Base-by-base conservation (phyloP, 2,329 filamentous ascomycete genomes). In the Hymenoscyphus fraxineus region DNA sequence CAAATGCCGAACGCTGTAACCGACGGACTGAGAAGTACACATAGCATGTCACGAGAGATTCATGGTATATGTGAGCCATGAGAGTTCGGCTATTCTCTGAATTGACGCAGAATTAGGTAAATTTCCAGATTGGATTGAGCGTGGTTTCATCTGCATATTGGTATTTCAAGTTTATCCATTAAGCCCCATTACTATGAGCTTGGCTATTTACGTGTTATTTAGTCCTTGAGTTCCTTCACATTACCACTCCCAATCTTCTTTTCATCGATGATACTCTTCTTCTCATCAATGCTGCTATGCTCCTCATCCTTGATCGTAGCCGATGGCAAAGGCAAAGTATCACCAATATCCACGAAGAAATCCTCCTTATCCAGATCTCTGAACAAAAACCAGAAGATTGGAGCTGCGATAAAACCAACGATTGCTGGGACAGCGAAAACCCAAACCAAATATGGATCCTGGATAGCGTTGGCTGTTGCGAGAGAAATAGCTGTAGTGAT, bases 401-500 rank as follows among this genome's bases (percentile, higher is more conserved):
- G 44, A 4, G 60, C 62, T 1, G 60, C 35, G 6, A 60, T 47
- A 16, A 67, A 61, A 5, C 89, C 83, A 61, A 91, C 79, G 67
- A 85, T 77, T 1, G 88, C 84, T 5, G 88, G 82, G 16, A 80
- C 75, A 10, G 79, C 82, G 76, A 92, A 92, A 78, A 91, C 90
- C 87, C 88, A 90, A 5, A 87, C 82, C 39, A 90, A 79, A 39
- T 88, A 76, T 2, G 88, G 88, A 72, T 90, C 86, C 13, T 79
- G 80, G 0, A 85, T 83, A 1, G 90, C 78, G 0, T 84, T 79
- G 5, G 84, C 83, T 39, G 89, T 81, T 0, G 87, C 88, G 78
- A 90, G 85, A 40, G 86, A 87, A 62, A 92, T 79, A 40, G 89
- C 88, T 44, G 86, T 81, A 1, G 87, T 85, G 69, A 92, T 80